A percentile compares a stretch with the other conserved stretches of the same genome.
Evolutionary conservation across 164 flowering plant genomes (phyloP).

Genomic region (Vitis labrusca): DNA sequence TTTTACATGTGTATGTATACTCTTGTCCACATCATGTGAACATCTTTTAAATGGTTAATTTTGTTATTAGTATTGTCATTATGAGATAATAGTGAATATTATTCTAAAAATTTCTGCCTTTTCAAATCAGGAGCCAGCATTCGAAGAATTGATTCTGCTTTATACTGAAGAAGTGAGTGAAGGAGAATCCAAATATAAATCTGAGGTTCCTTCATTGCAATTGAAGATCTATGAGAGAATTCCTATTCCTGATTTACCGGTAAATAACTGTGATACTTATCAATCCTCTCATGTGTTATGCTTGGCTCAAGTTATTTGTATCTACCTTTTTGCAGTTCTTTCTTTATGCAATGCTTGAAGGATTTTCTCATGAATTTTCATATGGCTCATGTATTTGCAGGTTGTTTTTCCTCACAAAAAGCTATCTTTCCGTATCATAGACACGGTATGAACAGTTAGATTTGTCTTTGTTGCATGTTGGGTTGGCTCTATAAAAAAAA

Average conservation of each 20-base stretch:
- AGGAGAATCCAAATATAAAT: constrained; percentile 21
- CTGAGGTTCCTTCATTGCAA: constrained; percentile 59
- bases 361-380: constrained; percentile 5
- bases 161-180: constrained; percentile 56
- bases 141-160: constrained; percentile 82
- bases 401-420: constrained; percentile 96
- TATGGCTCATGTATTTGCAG: constrained; percentile 38
- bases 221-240: constrained; percentile 86
- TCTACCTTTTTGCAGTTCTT: not conserved
- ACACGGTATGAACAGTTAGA: constrained; percentile 56
- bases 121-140: constrained; percentile 79
- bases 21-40: no score
- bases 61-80: not conserved
- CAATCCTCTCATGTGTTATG: constrained; percentile 1
- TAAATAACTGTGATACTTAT: constrained; percentile 34
- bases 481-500: not conserved
- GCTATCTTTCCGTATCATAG: constrained; percentile 91
- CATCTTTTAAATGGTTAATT: no score
- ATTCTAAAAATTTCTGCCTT: not conserved
- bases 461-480: not conserved
- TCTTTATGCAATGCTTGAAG: not conserved
- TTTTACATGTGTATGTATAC: no score
- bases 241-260: constrained; percentile 94
- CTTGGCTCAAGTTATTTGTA: constrained; percentile 3
- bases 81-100: not conserved